Conservation (phyloP, 257 asterid species). For the Ocimum tenuiflorum region DNA sequence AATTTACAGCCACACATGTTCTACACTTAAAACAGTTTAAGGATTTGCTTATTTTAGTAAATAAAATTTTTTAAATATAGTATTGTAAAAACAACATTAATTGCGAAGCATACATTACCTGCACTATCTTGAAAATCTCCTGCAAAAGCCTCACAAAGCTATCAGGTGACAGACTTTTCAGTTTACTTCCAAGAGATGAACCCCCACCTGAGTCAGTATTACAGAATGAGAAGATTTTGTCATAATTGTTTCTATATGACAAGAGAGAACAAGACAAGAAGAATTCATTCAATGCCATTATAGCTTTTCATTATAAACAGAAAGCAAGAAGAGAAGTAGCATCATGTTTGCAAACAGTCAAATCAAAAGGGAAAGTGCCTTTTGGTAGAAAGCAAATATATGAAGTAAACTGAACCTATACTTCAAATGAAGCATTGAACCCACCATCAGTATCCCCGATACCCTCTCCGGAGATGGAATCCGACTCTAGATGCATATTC, state of each 20-base stretch:
- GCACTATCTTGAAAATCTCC: conserved; percentile 78
- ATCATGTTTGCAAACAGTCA: conserved; percentile 2
- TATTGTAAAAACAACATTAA: conserved; percentile 18
- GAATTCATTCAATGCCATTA: not conserved
- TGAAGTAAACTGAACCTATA: conserved; percentile 7
- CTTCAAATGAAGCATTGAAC: conserved; percentile 24
- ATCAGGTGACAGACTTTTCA: conserved; percentile 82
- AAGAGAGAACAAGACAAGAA: conserved; percentile 4
- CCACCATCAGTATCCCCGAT: conserved; percentile 71
- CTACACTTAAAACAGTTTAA: conserved; percentile 1
- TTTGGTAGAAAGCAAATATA: conserved; percentile 17
- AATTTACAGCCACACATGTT: not conserved
- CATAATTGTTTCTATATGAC: not conserved
- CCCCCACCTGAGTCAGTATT: conserved; percentile 64
- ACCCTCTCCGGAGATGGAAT: conserved; percentile 70
- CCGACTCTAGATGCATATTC: conserved; percentile 73
- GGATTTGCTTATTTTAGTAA: not conserved
- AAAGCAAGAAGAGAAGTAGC: not conserved
- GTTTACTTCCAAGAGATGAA: conserved; percentile 80
- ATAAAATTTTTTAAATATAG: conserved; percentile 20
- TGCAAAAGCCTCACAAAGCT: conserved; percentile 81
- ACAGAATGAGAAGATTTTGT: conserved; percentile 3
- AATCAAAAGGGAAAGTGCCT: not conserved
- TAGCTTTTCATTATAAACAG: not conserved
- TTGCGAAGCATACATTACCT: conserved; percentile 63